phyloP scores from a whole-genome alignment of 1,284 basidiomycete species.

The Ustilago sp. region DNA sequence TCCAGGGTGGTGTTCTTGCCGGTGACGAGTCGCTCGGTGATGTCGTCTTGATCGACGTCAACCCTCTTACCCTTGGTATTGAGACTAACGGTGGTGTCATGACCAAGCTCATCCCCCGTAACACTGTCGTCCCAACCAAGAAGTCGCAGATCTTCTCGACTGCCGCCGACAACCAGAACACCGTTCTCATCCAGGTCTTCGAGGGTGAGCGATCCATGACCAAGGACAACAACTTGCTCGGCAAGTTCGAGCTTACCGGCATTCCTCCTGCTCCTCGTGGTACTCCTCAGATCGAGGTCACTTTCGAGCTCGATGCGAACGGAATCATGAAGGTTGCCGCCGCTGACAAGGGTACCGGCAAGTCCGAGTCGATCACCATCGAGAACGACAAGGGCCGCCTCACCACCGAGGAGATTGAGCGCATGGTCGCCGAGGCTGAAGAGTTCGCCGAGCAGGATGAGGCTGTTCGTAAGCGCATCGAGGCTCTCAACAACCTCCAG shows the following conservation, averaged over 20 bases:
- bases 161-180: slow-evolving; percentile 69
- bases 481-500: slow-evolving; percentile 67
- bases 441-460: slow-evolving; percentile 69
- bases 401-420: slow-evolving; percentile 66
- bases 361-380: slow-evolving; percentile 68
- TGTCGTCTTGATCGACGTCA: slow-evolving; percentile 94
- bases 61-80: slow-evolving; percentile 93
- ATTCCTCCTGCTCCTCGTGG: slow-evolving; percentile 96
- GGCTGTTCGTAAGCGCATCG: slow-evolving; percentile 66
- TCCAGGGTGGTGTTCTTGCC: slow-evolving; percentile 95
- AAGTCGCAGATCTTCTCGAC: slow-evolving; percentile 98
- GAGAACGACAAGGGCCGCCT: slow-evolving; percentile 69
- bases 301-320: slow-evolving; percentile 69
- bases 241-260: slow-evolving; percentile 91
- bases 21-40: slow-evolving; percentile 83
- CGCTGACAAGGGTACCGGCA: slow-evolving; percentile 69
- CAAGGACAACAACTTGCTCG: slow-evolving; percentile 97
- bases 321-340: slow-evolving; percentile 69
- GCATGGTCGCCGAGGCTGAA: slow-evolving; percentile 69
- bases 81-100: slow-evolving; percentile 99
- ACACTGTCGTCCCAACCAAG: slow-evolving; percentile 97
- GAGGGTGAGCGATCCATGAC: slow-evolving; percentile 95
- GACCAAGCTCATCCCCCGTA: slow-evolving; percentile 94
- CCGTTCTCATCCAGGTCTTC: slow-evolving; percentile 79
- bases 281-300: slow-evolving; percentile 73